A percentile compares a stretch with the other conserved stretches of the same genome.
phyloP scores from a whole-genome alignment of 2,329 filamentous ascomycete species.

The Arthrobotrys musiformis region DNA sequence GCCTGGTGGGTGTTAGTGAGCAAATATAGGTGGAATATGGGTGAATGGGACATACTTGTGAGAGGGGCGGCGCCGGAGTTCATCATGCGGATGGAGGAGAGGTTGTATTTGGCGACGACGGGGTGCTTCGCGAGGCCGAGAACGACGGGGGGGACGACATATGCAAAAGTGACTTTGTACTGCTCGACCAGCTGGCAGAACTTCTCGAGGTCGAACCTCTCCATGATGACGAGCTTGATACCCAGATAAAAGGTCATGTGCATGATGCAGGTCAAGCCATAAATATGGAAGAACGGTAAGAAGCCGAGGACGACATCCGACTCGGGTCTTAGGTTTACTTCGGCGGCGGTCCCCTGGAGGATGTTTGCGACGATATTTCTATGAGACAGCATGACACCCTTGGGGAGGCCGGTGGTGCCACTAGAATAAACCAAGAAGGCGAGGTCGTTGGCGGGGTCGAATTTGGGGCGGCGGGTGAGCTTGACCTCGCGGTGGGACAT shows the following conservation, averaged over 20 bases:
- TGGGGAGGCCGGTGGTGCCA: slow-evolving; percentile 89
- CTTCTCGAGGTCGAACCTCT: slow-evolving; percentile 81
- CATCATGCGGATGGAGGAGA: slow-evolving; percentile 81
- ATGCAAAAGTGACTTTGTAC: slow-evolving; percentile 67
- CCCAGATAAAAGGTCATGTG: slow-evolving; percentile 63
- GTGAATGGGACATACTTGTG: slow-evolving; percentile 65
- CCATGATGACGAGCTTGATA: slow-evolving; percentile 75
- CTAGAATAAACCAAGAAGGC: slow-evolving; percentile 89
- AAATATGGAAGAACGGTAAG: slow-evolving; percentile 91
- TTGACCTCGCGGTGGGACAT: slow-evolving; percentile 69
- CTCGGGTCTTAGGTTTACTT: slow-evolving; percentile 58
- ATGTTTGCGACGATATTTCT: slow-evolving; percentile 81
- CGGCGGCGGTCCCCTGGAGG: slow-evolving; percentile 62
- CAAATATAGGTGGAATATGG: neutral
- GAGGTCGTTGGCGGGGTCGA: slow-evolving; percentile 77
- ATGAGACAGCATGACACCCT: slow-evolving; percentile 89
- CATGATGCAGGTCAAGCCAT: slow-evolving; percentile 65
- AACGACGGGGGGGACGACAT: slow-evolving; percentile 82
- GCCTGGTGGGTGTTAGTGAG: slow-evolving; percentile 30
- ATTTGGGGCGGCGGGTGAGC: slow-evolving; percentile 69
- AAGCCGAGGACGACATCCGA: slow-evolving; percentile 79
- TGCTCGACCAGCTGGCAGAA: slow-evolving; percentile 82
- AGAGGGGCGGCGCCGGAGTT: slow-evolving; percentile 89
- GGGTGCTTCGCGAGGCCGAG: slow-evolving; percentile 83
- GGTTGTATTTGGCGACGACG: slow-evolving; percentile 79